These are phyloP conservation scores for Ascochyta fabae DNA, from an alignment of 2,329 filamentous ascomycete species.

Conservation along the genomic window DNA sequence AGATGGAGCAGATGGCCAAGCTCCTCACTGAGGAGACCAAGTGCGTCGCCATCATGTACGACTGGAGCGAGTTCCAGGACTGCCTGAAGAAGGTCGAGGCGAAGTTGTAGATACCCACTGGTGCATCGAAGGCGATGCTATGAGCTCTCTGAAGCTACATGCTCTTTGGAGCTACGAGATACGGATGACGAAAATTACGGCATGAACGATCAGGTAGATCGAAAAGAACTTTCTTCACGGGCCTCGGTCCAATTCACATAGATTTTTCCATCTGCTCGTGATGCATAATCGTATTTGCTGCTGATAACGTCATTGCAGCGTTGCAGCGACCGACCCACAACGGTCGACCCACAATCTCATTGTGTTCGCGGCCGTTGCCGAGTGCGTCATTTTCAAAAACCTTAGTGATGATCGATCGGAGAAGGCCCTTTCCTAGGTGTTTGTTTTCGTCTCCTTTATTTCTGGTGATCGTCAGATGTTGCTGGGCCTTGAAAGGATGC, in stretches of 20 bases:
- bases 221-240: conserved; percentile 15
- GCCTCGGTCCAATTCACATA: neutral
- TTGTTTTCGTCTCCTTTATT: too few species aligned
- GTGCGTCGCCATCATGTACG: conserved; percentile 57
- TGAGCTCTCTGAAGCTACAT: conserved; percentile 14
- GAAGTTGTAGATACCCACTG: conserved; percentile 37
- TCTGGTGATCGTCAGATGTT: too few species aligned
- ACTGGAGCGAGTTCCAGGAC: conserved; percentile 60
- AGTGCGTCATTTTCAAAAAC: neutral
- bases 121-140: conserved; percentile 18
- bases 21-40: conserved; percentile 57
- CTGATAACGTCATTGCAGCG: conserved; percentile 10
- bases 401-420: conserved; percentile 3
- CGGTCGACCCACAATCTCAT: conserved; percentile 6
- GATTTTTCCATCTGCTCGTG: conserved; percentile 5
- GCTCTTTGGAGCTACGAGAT: conserved; percentile 28
- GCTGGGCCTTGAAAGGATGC: neutral
- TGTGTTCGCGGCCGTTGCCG: neutral
- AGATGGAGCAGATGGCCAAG: conserved; percentile 58
- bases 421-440: too few species aligned
- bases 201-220: conserved; percentile 26
- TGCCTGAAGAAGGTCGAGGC: conserved; percentile 57
- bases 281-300: neutral
- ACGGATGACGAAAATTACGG: conserved; percentile 28
- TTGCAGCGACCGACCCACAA: conserved; percentile 13